Percentiles rank a stretch among this genome's conserved stretches.
Evolutionary conservation across 2,329 filamentous ascomycete species (phyloP).

Genomic region (Huntiella omanensis): DNA sequence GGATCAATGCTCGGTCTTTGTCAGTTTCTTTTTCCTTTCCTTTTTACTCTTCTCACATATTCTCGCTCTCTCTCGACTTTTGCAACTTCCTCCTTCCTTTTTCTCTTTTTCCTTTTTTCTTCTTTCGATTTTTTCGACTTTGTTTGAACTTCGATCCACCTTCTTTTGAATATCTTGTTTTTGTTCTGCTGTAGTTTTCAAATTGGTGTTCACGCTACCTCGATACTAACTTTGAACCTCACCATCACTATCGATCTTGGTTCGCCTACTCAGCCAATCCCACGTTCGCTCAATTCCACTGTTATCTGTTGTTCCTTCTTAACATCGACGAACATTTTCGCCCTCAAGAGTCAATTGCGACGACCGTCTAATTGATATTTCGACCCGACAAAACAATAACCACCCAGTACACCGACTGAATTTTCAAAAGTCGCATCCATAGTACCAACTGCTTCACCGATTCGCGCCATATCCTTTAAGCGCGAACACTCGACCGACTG

Average conservation of each 20-base stretch:
- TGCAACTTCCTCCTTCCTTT: slow-evolving; percentile 6
- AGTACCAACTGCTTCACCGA: neutral
- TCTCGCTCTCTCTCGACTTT: slow-evolving; percentile 1
- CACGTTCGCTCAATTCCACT: neutral
- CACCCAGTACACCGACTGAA: neutral
- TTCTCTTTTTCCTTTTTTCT: slow-evolving; percentile 6
- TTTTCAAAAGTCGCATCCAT: too few species aligned
- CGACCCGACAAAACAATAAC: neutral
- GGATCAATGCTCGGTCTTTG: slow-evolving; percentile 2
- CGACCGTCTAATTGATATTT: neutral
- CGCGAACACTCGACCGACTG: neutral
- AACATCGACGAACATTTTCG: neutral
- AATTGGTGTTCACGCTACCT: neutral
- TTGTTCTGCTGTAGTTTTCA: neutral
- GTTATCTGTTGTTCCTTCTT: neutral
- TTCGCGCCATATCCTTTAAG: neutral
- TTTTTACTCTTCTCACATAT: slow-evolving; percentile 5
- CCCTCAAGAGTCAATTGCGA: neutral
- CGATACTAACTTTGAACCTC: neutral
- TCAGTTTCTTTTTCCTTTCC: slow-evolving; percentile 2
- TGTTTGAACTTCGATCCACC: slow-evolving; percentile 1
- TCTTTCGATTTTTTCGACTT: slow-evolving; percentile 1
- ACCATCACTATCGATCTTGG: neutral
- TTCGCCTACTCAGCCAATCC: neutral
- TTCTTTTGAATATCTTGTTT: slow-evolving; percentile 7